Evolutionary conservation across 176 grass and related monocot species (phyloP).

Genomic region (Microstegium vimineum): DNA sequence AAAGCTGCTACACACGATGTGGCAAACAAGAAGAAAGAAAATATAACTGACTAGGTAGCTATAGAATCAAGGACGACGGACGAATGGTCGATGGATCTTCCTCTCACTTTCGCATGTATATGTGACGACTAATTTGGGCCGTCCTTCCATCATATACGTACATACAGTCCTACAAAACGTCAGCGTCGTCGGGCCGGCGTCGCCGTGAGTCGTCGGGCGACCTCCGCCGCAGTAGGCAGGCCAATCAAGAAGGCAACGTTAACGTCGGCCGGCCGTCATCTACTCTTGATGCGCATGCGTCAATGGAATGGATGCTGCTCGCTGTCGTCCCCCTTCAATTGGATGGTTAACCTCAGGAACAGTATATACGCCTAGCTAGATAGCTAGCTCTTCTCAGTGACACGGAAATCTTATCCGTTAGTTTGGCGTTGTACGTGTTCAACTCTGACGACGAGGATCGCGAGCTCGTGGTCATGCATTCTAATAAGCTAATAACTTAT

Average conservation of each 20-base stretch:
- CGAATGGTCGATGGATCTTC: not conserved
- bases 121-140: not conserved
- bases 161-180: constrained; percentile 2
- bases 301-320: too few relatives aligned
- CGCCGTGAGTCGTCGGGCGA: constrained; percentile 9
- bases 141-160: not conserved
- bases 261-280: not conserved
- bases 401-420: constrained; percentile 44
- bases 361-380: not conserved
- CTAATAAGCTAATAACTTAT: too few relatives aligned
- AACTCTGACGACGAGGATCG: not conserved
- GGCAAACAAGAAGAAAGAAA: constrained; percentile 11
- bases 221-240: not conserved
- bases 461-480: not conserved
- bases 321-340: not conserved
- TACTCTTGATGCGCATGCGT: not conserved
- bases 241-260: not conserved
- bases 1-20: not conserved
- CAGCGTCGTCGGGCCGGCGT: not conserved
- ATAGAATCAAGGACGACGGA: not conserved
- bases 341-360: not conserved
- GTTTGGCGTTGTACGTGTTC: too few relatives aligned
- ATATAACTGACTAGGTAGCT: not conserved
- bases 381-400: not conserved
- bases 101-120: not conserved